Evolutionary conservation across 139 green algal genomes (phyloP).

Genomic region (Tetraselmis chui): DNA sequence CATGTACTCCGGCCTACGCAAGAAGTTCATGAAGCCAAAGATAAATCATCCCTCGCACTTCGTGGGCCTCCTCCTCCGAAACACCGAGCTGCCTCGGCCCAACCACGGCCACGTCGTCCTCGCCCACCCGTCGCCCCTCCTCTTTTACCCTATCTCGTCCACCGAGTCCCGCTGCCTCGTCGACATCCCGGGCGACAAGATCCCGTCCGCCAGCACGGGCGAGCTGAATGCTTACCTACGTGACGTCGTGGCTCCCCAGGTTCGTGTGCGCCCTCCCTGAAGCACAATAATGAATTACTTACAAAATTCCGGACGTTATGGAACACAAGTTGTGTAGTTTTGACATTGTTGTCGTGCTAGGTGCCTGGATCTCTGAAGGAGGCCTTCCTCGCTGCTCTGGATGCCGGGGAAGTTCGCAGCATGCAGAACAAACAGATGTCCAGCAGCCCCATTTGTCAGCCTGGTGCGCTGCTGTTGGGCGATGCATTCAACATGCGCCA

Average conservation of each 20-base stretch:
- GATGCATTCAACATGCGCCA: slow-evolving; percentile 99
- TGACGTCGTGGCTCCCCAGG: slow-evolving; percentile 36
- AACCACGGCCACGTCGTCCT: slow-evolving; percentile 94
- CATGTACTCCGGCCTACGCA: slow-evolving; percentile 91
- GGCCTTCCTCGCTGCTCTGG: no score
- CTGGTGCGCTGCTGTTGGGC: slow-evolving; percentile 86
- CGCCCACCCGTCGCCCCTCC: slow-evolving; percentile 85
- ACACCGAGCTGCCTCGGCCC: slow-evolving; percentile 61
- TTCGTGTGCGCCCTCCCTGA: no score
- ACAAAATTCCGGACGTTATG: no score
- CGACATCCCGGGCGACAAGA: slow-evolving; percentile 78
- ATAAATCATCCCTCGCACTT: slow-evolving; percentile 86
- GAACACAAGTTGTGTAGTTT: no score
- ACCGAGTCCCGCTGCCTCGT: slow-evolving; percentile 86
- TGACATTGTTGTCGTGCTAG: no score
- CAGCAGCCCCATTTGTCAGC: slow-evolving; percentile 60
- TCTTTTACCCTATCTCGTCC: slow-evolving; percentile 96
- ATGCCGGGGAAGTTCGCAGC: slow-evolving; percentile 34
- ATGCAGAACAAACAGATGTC: slow-evolving; percentile 91
- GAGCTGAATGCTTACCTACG: slow-evolving; percentile 58
- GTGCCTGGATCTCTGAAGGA: no score
- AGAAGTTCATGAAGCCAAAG: slow-evolving; percentile 54
- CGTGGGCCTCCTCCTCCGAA: slow-evolving; percentile 81
- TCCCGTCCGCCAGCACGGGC: slow-evolving; percentile 44
- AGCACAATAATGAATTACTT: no score